Evolutionary conservation across 208 protist species (phyloP).

Genomic region (Leishmania tarentolae): DNA sequence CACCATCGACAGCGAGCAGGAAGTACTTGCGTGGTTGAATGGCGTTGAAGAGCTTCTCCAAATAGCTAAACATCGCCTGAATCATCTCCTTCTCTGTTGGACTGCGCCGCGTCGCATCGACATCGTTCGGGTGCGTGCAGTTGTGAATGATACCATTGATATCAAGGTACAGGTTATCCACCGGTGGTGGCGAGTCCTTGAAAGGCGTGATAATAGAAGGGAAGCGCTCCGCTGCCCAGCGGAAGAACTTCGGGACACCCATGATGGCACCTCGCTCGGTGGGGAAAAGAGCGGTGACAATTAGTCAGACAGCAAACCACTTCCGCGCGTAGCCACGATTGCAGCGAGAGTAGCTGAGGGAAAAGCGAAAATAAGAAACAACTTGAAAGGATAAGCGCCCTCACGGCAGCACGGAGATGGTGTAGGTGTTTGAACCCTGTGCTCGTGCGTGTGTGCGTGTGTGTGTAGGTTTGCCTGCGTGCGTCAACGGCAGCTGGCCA

Average conservation of each 20-base stretch:
- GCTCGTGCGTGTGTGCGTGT: not conserved
- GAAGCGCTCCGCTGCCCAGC: constrained; percentile 97
- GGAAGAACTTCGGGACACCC: constrained; percentile 97
- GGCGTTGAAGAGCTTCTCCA: constrained; percentile 97
- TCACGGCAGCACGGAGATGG: not conserved
- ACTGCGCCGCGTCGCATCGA: constrained; percentile 73
- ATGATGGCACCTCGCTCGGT: constrained; percentile 39
- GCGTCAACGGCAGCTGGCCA: not conserved
- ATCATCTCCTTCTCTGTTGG: constrained; percentile 97
- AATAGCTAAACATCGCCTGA: constrained; percentile 95
- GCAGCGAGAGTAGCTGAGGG: not conserved
- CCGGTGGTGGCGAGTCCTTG: constrained; percentile 84
- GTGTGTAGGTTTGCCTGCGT: not conserved
- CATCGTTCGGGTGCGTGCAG: constrained; percentile 96
- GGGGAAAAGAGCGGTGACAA: not conserved
- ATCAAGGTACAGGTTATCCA: constrained; percentile 99
- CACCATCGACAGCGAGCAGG: constrained; percentile 98
- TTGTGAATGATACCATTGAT: constrained; percentile 99
- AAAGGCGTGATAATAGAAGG: constrained; percentile 93
- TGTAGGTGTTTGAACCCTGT: not conserved
- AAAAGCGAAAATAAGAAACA: not conserved
- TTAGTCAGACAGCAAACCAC: constrained; percentile 2
- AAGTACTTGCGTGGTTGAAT: constrained; percentile 96
- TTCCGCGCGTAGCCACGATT: not conserved
- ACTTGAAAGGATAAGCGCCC: not conserved